Base-by-base conservation (phyloP, 2,329 filamentous ascomycete species). In the Fusarium musae region DNA sequence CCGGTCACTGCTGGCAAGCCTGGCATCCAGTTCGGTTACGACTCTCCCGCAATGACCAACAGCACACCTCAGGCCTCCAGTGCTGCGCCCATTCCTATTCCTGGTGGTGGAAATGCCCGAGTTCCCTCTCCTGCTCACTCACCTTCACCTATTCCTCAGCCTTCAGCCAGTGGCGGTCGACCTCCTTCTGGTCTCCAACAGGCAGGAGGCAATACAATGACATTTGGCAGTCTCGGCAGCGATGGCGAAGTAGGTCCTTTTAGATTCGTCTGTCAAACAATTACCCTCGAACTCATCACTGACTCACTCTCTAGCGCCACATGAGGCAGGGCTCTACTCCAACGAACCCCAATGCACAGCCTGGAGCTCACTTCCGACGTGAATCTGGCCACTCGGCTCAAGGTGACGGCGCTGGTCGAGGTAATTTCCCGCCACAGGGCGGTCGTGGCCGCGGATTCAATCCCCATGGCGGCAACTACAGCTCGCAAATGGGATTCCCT, bases 121-220 rank as follows among this genome's bases (percentile, higher is more conserved):
- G 89, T 96, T 58, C 91, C 91, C 53, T 97, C 95, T 50, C 96
- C 96, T 10, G 91, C 93, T 54, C 92, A 93, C 76, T 98, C 96
- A 50, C 96, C 96, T 8, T 96, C 94, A 46, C 96, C 96, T 9
- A 98, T 98, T 77, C 96, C 96, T 37, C 93, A 96, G 82, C 94
- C 95, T 58, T 90, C 92, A 61, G 91, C 92, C 39, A 93, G 92
- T 79, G 96, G 95, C 79, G 94, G 95, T 77, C 94, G 94, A 78
- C 95, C 95, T 76, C 94, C 95, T 49, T 92, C 94, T 39, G 89
- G 89, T 73, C 88, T 94, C 73, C 88, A 92, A 75, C 91, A 91
- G 74, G 90, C 92, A 75, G 89, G 89, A 61, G 82, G 82, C 52
- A 54, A 40, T 17, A 92, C 90, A 79, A 91, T 92, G 82, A 89